Evolutionary conservation across 2,329 filamentous ascomycete genomes (phyloP), one percentile per base, ranked within the genome.

Genomic region (Graphium sp.): DNA sequence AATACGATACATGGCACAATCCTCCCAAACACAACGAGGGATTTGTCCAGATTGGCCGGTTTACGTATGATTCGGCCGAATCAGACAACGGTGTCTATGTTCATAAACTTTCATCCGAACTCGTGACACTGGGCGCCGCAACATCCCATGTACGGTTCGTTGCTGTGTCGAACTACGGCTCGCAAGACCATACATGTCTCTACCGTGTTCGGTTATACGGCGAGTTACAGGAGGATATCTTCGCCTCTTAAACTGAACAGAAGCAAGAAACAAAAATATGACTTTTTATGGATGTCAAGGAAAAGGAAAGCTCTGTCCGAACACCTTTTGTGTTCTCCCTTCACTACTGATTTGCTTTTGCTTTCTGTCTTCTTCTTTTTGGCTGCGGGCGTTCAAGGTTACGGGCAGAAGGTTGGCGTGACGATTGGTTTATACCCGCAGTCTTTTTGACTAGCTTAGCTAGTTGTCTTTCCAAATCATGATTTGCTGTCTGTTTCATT

Each of bases 121-220:
- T 75, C 16, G 37, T 46, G n/a, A 43, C 45, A 2, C 47, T 74
- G 11, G 45, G 50, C 5, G 58, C 60, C 10, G 47, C 47, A 11
- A 69, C 69, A 5, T 56, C 60, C 26, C 52, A 62, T 7, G 43
- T 77, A 6, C 43, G 70, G 12, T 45, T 79, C 15, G 54, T 70
- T 9, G 61, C 66, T 2, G 46, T 59, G 31, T 65, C 51, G 40
- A 78, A 78, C 41, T 62, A 72, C 40, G 71, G 72, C 10, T 52
- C 57, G 7, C 43, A 41, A 16, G 50, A 66, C 26, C 70, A 74
- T 41, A 77, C 72, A 4, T 78, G 74, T 43, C 63, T 79, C 39
- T 79, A 78, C 47, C 55, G 72, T 2, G 47, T 74, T n/a, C 52
- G 60, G 32, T 33, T 78, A 24, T 74, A 67, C 42, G 74, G 60